phyloP scores from a whole-genome alignment of 2,329 filamentous ascomycete genomes.

The Lachnum nothofagi region DNA sequence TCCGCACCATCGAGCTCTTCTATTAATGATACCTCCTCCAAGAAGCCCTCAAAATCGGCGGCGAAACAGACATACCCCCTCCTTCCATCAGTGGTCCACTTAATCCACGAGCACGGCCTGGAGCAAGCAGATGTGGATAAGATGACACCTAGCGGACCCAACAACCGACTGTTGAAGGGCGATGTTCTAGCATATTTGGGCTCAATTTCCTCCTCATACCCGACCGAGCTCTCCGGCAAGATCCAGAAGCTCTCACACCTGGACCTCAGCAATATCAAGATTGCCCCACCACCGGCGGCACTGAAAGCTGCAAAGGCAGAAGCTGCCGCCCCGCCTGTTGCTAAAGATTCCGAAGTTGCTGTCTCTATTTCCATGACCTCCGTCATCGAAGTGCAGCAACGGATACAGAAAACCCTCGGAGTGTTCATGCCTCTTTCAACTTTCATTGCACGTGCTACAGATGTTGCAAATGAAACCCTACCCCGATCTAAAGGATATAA shows the following conservation, averaged over 20 bases:
- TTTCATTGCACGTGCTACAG: constrained; percentile 78
- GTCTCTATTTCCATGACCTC: constrained; percentile 73
- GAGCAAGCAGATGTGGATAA: constrained; percentile 69
- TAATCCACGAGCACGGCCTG: constrained; percentile 75
- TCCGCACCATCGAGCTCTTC: constrained; percentile 14
- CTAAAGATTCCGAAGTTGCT: constrained; percentile 55
- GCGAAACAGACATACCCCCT: constrained; percentile 66
- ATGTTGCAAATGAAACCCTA: constrained; percentile 82
- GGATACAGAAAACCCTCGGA: constrained; percentile 71
- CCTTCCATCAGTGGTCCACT: constrained; percentile 75
- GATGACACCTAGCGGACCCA: constrained; percentile 83
- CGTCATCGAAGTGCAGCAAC: constrained; percentile 74
- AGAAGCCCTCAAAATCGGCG: constrained; percentile 43
- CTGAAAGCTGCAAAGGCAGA: constrained; percentile 38
- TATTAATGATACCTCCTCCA: constrained; percentile 29
- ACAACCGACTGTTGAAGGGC: constrained; percentile 85
- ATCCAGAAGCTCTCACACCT: constrained; percentile 75
- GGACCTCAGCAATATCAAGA: constrained; percentile 92
- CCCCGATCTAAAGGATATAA: constrained; percentile 60
- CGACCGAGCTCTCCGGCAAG: constrained; percentile 63
- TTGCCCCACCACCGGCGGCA: constrained; percentile 46
- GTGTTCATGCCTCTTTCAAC: constrained; percentile 78
- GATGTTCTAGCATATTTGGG: constrained; percentile 90
- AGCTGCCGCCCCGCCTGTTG: constrained; percentile 38
- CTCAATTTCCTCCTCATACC: constrained; percentile 65